Conservation (phyloP, 192 early-diverging fungal genomes). For the Backusella parvicylindrica region DNA sequence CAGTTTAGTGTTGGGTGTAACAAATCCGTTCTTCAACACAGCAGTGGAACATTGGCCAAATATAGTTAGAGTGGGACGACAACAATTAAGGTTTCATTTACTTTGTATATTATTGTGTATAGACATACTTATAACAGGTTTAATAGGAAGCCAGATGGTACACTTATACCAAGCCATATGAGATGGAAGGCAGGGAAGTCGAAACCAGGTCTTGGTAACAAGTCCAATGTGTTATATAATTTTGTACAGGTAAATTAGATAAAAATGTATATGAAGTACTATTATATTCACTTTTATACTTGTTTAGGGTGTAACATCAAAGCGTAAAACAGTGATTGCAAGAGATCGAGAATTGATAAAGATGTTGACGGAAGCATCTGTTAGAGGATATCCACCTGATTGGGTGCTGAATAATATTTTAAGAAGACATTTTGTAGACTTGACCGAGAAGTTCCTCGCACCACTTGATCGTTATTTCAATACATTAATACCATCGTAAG, state of each 20-base stretch:
- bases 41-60: slow-evolving; percentile 92
- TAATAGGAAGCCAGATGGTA: slow-evolving; percentile 34
- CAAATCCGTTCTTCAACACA: slow-evolving; percentile 92
- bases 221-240: slow-evolving; percentile 37
- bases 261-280: background rate
- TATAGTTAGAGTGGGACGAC: slow-evolving; percentile 61
- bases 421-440: slow-evolving; percentile 86
- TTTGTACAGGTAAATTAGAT: slow-evolving; percentile 43
- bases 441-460: slow-evolving; percentile 90
- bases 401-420: slow-evolving; percentile 90
- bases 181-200: slow-evolving; percentile 2
- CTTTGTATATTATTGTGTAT: slow-evolving; percentile 16
- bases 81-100: slow-evolving; percentile 28
- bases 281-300: background rate
- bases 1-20: slow-evolving; percentile 85
- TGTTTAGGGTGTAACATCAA: slow-evolving; percentile 60
- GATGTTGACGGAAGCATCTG: slow-evolving; percentile 69
- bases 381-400: slow-evolving; percentile 65
- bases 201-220: slow-evolving; percentile 34
- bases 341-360: slow-evolving; percentile 84
- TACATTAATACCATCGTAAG: slow-evolving; percentile 71
- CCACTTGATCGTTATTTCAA: slow-evolving; percentile 93
- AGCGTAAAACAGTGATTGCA: slow-evolving; percentile 76
- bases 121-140: slow-evolving; percentile 21
- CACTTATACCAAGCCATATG: slow-evolving; percentile 17